Conservation (phyloP, 768 basidiomycete species). For the Tricholoma flavovirens region DNA sequence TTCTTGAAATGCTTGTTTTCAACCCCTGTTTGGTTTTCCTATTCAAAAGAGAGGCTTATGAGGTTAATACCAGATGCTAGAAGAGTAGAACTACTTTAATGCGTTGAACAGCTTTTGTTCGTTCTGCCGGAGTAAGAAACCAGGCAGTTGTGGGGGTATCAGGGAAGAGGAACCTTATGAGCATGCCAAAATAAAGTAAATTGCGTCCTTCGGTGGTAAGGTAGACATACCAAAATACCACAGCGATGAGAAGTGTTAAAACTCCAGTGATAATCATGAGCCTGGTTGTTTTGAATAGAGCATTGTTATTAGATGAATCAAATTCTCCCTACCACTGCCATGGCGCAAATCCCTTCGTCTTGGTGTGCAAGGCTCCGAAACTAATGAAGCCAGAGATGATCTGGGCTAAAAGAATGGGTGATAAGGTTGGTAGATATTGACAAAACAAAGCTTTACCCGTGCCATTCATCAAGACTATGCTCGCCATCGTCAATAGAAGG, state of each 20-base stretch:
- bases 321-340: conserved; percentile 61
- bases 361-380: conserved; percentile 61
- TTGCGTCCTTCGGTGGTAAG: neutral
- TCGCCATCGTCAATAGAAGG: neutral
- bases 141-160: conserved; percentile 71
- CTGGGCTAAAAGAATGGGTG: conserved; percentile 41
- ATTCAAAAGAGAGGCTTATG: neutral
- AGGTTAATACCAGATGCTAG: neutral
- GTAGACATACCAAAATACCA: conserved; percentile 47
- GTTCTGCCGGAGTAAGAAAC: conserved; percentile 67
- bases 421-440: neutral
- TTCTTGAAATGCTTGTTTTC: conserved; percentile 80
- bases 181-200: neutral
- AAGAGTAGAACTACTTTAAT: conserved; percentile 41
- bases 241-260: conserved; percentile 47
- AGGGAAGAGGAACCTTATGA: conserved; percentile 57
- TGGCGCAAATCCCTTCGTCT: conserved; percentile 49
- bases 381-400: conserved; percentile 65
- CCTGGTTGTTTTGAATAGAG: conserved; percentile 25
- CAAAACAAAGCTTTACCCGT: conserved; percentile 36
- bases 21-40: conserved; percentile 56
- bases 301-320: neutral
- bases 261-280: conserved; percentile 67
- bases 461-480: conserved; percentile 67
- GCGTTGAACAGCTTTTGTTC: conserved; percentile 54